Base-by-base conservation (phyloP, 441 rosid genomes). In the Biscutella auriculata region DNA sequence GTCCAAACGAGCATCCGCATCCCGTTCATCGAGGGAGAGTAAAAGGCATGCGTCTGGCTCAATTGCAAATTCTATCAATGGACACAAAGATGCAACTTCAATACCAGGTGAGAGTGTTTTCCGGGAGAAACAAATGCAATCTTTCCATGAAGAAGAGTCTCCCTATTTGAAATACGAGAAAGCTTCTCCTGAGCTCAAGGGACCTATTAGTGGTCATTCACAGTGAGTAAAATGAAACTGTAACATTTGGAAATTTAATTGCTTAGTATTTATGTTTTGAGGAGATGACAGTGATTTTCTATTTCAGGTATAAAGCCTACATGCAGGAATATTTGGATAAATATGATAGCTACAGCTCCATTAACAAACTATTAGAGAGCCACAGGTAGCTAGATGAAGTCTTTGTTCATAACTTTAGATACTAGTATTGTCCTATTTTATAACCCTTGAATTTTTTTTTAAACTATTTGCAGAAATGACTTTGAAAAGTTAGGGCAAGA, bases 291-390 rank as follows among this genome's bases (percentile, higher is more conserved):
- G 56, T 25, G 17, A 51, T 27, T 40, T 21, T 55, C 32, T 54
- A 9, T 79, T 51, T 57, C 70, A 94, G 99, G 88, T 90, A 85
- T 66, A 69, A 74, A 67, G 95, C 89, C 60, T 94, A 82, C 55
- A 49, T 82, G 75, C 80, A 80, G 69, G 99, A 94, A 72, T 94
- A 68, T 68, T 62, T 42, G 59, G 95, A 90, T 44, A 94, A 94
- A 73, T 87, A 85, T 44, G 91, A 80, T 35, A 67, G 75, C 68
- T 94, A 94, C 76, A 54, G 70, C 74, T 78, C 93, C 33, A 59
- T 94, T 72, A 77, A 85, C 81, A 83, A 77, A 74, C 72, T 69
- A 66, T 77, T 94, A 29, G 94, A 87, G 70, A 77, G 70, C 67
- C 62, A 84, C 85, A 90, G 97, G 97, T 93, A 80, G 48, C 40